Evolutionary conservation across 2,329 filamentous ascomycete species (phyloP), one percentile per base, ranked within the genome.

Genomic region (Cercospora berteroae): DNA sequence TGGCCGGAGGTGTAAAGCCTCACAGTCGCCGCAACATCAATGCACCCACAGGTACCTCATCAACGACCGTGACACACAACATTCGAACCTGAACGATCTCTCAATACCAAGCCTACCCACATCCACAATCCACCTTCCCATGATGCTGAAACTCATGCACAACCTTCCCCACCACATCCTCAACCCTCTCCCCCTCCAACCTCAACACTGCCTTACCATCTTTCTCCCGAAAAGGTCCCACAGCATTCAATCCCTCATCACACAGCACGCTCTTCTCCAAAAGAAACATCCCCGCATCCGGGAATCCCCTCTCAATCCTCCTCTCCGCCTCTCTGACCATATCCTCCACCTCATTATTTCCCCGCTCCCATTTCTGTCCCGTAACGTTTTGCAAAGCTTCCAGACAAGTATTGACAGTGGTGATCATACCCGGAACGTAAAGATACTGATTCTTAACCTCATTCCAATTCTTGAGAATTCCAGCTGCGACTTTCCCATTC

Each of bases 181-280:
- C 63, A 18, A 75, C 27, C 2, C 20, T 50, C 65, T 76, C 72
- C 25, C 7, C 60, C 33, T 69, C 58, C 29, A 76, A 50, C 0
- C 70, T 68, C 5, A 74, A 62, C 63, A 27, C 56, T 12, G 12
- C 31, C 65, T 70, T 73, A 23, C 63, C 71, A 60, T 75, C 70
- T 20, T 67, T 25, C 55, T 70, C 59, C 4, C 66, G 31, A 60
- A 81, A 80, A 1, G 71, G 74, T 66, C 20, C 67, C 69, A 60
- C 67, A 50, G 79, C 69, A 27, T 50, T 68, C 20, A 75, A n/a
- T 3, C 31, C 39, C 60, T 75, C 70, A 63, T 81, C 79, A 65
- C 77, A 80, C 29, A 81, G 63, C 2, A 81, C 70, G 62, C 76
- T 79, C 60, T 78, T 71, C 65, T 80, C 77, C 63, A 80, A 72